Percentiles rank a stretch among this genome's conserved stretches.
These are phyloP conservation scores for Aureoboletus auriporus DNA, from an alignment of 768 basidiomycete species.

Conservation along the genomic window DNA sequence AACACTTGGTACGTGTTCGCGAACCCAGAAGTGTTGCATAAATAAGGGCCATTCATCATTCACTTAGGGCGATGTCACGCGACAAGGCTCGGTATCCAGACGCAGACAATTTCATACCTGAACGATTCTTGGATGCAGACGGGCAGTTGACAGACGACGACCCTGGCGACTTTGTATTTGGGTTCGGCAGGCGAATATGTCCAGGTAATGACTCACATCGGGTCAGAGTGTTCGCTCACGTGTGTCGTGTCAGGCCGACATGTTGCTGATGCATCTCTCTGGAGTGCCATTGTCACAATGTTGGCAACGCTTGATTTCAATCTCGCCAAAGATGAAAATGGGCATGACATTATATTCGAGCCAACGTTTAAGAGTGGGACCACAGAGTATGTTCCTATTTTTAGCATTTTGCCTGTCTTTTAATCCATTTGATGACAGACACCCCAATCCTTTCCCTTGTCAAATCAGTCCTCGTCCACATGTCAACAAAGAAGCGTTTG, in stretches of 20 bases:
- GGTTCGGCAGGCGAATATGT: not conserved
- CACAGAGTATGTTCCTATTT: not conserved
- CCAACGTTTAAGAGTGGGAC: not conserved
- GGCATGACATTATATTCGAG: not conserved
- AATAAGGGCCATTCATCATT: not conserved
- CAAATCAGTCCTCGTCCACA: not conserved
- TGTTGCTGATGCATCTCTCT: no score
- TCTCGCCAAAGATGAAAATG: not conserved
- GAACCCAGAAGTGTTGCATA: not conserved
- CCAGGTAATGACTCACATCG: not conserved
- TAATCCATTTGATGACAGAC: not conserved
- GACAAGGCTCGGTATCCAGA: no score
- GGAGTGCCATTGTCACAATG: not conserved
- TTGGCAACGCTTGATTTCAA: not conserved
- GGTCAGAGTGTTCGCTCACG: no score
- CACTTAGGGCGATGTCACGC: not conserved
- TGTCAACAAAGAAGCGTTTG: not conserved
- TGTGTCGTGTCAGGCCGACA: not conserved
- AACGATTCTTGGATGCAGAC: no score
- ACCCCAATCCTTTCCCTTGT: not conserved
- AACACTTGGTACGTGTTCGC: not conserved
- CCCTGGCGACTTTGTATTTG: no score
- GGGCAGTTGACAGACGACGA: no score
- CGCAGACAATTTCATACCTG: no score
- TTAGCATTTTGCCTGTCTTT: no score